These are phyloP conservation scores for Chytriomyces confervae DNA, from an alignment of 192 early-diverging fungal genomes.

Conservation along the genomic window DNA sequence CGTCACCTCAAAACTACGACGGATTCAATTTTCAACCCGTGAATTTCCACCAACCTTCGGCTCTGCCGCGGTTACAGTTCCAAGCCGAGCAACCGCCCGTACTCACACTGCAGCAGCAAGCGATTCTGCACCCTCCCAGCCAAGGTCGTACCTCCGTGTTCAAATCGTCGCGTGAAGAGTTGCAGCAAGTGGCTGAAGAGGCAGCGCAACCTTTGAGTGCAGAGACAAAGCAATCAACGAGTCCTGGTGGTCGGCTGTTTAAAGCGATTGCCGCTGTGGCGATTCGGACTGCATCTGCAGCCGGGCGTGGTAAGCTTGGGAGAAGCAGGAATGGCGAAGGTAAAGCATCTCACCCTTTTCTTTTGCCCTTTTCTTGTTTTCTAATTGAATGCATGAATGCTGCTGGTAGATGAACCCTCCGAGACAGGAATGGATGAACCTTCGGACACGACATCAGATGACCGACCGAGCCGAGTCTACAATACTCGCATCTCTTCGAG, in stretches of 20 bases:
- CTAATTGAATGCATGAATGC: no score
- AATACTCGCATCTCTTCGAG: no score
- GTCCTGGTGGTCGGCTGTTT: constrained; percentile 7
- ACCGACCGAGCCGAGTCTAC: no score
- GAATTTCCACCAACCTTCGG: neutral
- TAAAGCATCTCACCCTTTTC: neutral
- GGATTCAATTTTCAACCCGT: neutral
- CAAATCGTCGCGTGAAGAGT: neutral
- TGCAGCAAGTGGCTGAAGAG: neutral
- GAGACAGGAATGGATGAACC: no score
- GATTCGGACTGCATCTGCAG: neutral
- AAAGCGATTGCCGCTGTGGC: constrained; percentile 10
- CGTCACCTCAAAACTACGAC: no score
- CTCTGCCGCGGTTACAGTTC: neutral
- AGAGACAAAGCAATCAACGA: neutral
- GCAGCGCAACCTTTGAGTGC: neutral
- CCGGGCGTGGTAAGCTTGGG: neutral
- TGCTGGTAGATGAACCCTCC: no score
- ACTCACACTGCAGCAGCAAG: neutral
- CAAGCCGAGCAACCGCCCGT: neutral
- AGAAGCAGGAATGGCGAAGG: constrained; percentile 2
- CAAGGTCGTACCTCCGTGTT: neutral
- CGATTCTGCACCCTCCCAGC: neutral
- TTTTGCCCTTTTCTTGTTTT: no score
- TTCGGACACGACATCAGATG: no score